Evolutionary conservation across 148 eudicot species (phyloP), one percentile per base, ranked within the genome.

Genomic region (Chenopodium berlandieri): DNA sequence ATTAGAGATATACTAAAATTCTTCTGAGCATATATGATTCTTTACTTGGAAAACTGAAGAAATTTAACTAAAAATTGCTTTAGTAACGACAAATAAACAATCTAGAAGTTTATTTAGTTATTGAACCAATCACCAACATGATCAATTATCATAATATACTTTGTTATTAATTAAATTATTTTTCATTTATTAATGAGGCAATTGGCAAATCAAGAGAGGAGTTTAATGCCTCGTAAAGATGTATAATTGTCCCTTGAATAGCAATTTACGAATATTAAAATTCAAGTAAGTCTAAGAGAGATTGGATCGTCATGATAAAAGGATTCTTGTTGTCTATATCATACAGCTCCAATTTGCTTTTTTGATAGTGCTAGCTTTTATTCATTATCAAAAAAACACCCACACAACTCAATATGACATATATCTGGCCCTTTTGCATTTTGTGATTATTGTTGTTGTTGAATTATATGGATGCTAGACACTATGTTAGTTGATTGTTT

Each of bases 281-380:
- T 58, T 77, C 50, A 77, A 77, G 27, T 71, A 2, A 71, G 40
- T 47, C 22, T 82, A 82, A 32, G 32, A 32, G 30, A 77, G 52
- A 62, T 71, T 71, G 34, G 77, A 82, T 77, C 52, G 79, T 64
- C 81, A 63, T 34, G 31, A 34, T 70, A 40, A 34, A 9, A 67
- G 62, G 30, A 75, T 66, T 66, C 23, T 70, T 67, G 77, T 56
- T 82, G 67, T 72, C 74, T 62, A 78, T 54, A 48, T 73, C 37
- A 40, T 47, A 64, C 78, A 78, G 77, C 63, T 44, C 58, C 66
- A 48, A 73, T 8, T 78, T 77, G 60, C 84, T 77, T 82, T 64
- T 56, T 50, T 78, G 65, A 34, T 76, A 48, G 81, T 78, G 78
- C 44, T 6, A 40, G 44, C 78, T 72, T 78, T 27, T 60, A 64